A percentile compares a stretch with the other conserved stretches of the same genome.
Evolutionary conservation across 192 early-diverging fungal genomes (phyloP).

Genomic region (Paraglomus occultum): DNA sequence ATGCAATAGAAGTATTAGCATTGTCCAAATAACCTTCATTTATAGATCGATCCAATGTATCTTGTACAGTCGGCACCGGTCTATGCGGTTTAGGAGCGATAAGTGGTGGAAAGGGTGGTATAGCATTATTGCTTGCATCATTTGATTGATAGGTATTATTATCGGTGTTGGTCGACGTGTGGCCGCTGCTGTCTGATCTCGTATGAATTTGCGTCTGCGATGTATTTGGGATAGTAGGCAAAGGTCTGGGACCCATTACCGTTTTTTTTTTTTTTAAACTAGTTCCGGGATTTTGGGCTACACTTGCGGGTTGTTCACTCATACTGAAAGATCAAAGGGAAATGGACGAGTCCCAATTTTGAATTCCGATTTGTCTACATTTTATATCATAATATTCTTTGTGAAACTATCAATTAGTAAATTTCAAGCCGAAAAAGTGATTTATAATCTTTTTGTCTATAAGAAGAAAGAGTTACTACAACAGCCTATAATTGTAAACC

Average conservation of each 20-base stretch:
- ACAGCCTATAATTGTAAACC: no score
- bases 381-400: no score
- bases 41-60: neutral
- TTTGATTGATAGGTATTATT: neutral
- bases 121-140: neutral
- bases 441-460: no score
- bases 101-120: constrained; percentile 14
- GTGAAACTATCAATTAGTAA: no score
- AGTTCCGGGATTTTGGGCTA: neutral
- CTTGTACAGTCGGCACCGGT: constrained; percentile 16
- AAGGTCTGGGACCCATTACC: constrained; percentile 22
- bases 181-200: neutral
- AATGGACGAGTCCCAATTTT: no score
- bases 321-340: no score
- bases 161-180: neutral
- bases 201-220: neutral
- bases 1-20: no score
- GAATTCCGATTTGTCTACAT: no score
- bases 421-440: no score
- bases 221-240: neutral
- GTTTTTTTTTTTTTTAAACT: constrained; percentile 13
- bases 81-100: constrained; percentile 28
- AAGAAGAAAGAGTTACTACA: no score
- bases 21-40: no score
- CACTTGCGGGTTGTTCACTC: no score